These are phyloP conservation scores for Podaxis sp. DNA, from an alignment of 768 basidiomycete species.

Conservation along the genomic window DNA sequence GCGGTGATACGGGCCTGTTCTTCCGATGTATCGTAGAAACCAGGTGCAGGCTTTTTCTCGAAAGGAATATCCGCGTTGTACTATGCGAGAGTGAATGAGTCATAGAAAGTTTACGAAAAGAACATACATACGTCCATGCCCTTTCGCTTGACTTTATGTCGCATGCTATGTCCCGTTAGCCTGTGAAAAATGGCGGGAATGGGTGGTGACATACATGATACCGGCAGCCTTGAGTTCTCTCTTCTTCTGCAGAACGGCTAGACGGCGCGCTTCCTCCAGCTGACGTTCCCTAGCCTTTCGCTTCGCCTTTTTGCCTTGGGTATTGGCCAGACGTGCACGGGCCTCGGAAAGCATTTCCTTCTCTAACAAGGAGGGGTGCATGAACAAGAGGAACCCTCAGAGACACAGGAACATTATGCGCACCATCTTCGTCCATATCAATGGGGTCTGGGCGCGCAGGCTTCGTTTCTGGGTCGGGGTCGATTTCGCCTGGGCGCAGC, in stretches of 20 bases:
- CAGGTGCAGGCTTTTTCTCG: constrained; percentile 92
- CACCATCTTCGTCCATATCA: constrained; percentile 99
- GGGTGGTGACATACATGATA: constrained; percentile 69
- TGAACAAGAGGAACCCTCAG: constrained; percentile 9
- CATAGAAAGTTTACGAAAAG: background rate
- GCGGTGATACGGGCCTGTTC: constrained; percentile 83
- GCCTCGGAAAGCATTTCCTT: constrained; percentile 99
- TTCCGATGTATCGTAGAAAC: constrained; percentile 96
- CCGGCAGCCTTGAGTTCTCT: constrained; percentile 97
- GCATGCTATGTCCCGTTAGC: constrained; percentile 54
- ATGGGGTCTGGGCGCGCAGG: constrained; percentile 98
- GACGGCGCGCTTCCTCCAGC: constrained; percentile 89
- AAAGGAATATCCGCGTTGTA: constrained; percentile 99
- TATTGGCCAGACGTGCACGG: constrained; percentile 95
- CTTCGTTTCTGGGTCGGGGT: constrained; percentile 98
- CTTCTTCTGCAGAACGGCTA: constrained; percentile 97
- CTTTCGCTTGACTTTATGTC: constrained; percentile 91
- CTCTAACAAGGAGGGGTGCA: constrained; percentile 44
- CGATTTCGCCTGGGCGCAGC: constrained; percentile 93
- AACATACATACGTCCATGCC: constrained; percentile 85
- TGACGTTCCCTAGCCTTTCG: constrained; percentile 97
- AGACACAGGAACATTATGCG: constrained; percentile 20
- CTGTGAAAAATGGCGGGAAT: background rate
- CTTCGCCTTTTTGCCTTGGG: constrained; percentile 99
- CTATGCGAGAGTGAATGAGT: constrained; percentile 34